These are phyloP conservation scores for Schoenoplectus triqueter DNA, from an alignment of 202 grass and related monocot genomes.

Conservation along the genomic window DNA sequence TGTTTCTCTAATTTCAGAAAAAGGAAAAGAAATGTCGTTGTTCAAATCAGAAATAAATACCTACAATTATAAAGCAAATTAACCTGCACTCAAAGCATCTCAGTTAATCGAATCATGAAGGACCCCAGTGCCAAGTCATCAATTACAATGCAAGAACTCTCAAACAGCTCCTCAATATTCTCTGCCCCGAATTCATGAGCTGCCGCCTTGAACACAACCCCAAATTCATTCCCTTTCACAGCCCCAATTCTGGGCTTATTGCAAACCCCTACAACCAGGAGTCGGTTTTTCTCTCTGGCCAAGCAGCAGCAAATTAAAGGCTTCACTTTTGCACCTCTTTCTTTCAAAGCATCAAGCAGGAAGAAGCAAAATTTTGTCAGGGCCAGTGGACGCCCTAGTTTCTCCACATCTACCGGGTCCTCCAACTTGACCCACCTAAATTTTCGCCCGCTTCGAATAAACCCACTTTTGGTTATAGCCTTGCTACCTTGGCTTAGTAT, in stretches of 20 bases:
- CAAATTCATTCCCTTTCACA: slow-evolving; percentile 81
- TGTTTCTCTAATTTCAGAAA: slow-evolving; percentile 21
- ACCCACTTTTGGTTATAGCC: slow-evolving; percentile 78
- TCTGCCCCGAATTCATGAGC: slow-evolving; percentile 68
- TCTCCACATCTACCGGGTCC: slow-evolving; percentile 73
- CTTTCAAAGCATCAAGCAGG: slow-evolving; percentile 86
- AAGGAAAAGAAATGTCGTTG: not conserved
- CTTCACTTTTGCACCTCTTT: slow-evolving; percentile 86
- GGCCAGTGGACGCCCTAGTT: slow-evolving; percentile 77
- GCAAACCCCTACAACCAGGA: slow-evolving; percentile 79
- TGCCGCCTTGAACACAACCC: slow-evolving; percentile 66
- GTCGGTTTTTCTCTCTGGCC: slow-evolving; percentile 59
- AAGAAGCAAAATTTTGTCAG: slow-evolving; percentile 94
- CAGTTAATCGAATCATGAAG: slow-evolving; percentile 81
- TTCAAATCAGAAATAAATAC: slow-evolving; percentile 21
- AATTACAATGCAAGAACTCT: slow-evolving; percentile 89
- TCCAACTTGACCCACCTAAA: slow-evolving; percentile 96
- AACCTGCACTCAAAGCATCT: slow-evolving; percentile 61
- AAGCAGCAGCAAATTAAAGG: slow-evolving; percentile 81
- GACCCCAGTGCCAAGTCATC: slow-evolving; percentile 60
- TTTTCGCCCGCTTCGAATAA: slow-evolving; percentile 76
- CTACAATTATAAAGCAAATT: slow-evolving; percentile 7
- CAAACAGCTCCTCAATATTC: slow-evolving; percentile 86
- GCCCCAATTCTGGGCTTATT: slow-evolving; percentile 87
- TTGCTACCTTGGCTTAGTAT: slow-evolving; percentile 93